These are phyloP conservation scores for Geotrichum klebahnii DNA, from an alignment of 1,139 yeast genomes.

Conservation along the genomic window DNA sequence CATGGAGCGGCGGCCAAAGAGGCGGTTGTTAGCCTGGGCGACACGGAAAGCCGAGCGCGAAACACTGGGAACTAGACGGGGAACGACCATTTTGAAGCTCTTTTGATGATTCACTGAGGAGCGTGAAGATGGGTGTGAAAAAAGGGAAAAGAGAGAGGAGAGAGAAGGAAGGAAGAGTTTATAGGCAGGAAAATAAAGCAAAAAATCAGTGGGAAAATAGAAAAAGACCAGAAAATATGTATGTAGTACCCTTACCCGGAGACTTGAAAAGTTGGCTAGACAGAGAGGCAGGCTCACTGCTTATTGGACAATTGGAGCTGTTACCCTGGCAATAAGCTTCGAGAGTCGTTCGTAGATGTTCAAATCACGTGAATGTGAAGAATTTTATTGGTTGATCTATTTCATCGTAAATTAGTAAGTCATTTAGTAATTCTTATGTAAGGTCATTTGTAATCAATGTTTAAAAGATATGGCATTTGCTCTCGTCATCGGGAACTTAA, in stretches of 20 bases:
- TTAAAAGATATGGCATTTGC: no score
- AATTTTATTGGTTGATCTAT: not conserved
- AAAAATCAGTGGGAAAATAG: not conserved
- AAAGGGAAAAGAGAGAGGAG: slow-evolving; percentile 2
- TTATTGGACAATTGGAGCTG: not conserved
- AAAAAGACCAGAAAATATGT: not conserved
- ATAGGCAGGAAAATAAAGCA: no score
- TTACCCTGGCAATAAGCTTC: not conserved
- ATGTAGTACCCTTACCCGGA: not conserved
- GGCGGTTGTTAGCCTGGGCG: slow-evolving; percentile 69
- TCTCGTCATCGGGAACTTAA: no score
- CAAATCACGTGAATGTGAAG: not conserved
- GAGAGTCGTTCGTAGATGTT: no score
- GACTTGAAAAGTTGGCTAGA: not conserved
- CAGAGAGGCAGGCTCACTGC: not conserved
- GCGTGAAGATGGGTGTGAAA: slow-evolving; percentile 14
- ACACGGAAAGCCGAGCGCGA: slow-evolving; percentile 88
- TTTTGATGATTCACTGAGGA: slow-evolving; percentile 19
- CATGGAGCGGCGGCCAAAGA: slow-evolving; percentile 66
- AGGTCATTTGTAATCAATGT: no score
- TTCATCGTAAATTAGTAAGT: no score
- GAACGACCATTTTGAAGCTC: slow-evolving; percentile 48
- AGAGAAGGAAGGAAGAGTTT: slow-evolving; percentile 3
- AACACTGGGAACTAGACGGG: slow-evolving; percentile 87
- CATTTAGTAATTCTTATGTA: no score